These are phyloP conservation scores for Colletotrichum eleusines DNA, from an alignment of 2,329 filamentous ascomycete genomes.

Conservation along the genomic window DNA sequence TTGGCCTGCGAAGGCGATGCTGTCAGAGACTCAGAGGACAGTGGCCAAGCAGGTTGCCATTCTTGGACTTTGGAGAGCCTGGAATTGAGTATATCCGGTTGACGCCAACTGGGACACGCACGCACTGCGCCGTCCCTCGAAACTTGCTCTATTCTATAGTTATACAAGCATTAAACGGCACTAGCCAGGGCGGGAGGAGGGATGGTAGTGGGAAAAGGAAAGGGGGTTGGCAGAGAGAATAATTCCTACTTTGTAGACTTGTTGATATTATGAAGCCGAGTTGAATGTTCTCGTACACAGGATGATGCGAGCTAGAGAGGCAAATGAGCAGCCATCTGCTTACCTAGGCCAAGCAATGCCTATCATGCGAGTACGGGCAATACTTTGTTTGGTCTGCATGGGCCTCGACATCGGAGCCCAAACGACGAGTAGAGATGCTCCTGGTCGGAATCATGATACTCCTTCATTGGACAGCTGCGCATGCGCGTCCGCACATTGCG, in stretches of 20 bases:
- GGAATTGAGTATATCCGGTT: constrained; percentile 38
- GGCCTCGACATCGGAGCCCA: not conserved
- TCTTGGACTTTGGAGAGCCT: not conserved
- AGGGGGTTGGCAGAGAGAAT: not conserved
- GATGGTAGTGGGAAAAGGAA: no score
- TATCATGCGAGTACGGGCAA: not conserved
- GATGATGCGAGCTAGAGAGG: not conserved
- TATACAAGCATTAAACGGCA: not conserved
- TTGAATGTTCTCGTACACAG: not conserved
- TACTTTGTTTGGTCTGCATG: not conserved
- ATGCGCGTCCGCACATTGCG: not conserved
- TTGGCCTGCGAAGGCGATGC: constrained; percentile 18
- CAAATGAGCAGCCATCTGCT: not conserved
- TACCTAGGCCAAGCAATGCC: no score
- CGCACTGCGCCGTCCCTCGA: not conserved
- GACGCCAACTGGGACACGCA: not conserved
- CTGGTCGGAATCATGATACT: not conserved
- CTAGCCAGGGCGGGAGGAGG: not conserved
- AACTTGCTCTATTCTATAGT: no score
- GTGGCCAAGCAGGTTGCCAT: constrained; percentile 9
- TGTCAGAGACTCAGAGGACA: constrained; percentile 6
- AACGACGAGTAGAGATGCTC: not conserved
- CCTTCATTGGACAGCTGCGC: not conserved
- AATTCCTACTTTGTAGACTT: not conserved
- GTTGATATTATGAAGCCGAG: not conserved